Conservation (phyloP, 257 asterid species). For the Solanum lycopersicoides region DNA sequence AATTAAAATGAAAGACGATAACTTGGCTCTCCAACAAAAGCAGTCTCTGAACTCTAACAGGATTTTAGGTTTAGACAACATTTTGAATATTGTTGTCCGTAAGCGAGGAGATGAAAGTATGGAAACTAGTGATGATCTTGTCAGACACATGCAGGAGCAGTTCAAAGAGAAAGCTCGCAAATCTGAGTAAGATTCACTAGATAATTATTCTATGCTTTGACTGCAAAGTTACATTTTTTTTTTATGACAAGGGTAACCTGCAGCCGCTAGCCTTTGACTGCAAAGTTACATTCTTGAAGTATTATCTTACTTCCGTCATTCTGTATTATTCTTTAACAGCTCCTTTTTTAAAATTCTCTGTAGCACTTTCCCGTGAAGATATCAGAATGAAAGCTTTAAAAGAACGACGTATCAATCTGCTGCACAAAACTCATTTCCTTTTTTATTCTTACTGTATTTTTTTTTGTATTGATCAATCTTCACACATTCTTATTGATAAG, state of each 20-base stretch:
- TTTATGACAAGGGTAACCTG: too few relatives aligned
- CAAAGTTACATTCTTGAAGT: background rate
- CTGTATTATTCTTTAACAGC: background rate
- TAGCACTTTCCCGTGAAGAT: background rate
- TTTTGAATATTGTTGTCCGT: constrained; percentile 83
- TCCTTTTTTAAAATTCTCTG: background rate
- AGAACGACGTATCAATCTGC: background rate
- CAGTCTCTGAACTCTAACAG: constrained; percentile 78
- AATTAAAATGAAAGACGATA: constrained; percentile 97
- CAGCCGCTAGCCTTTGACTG: background rate
- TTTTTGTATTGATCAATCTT: background rate
- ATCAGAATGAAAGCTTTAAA: background rate
- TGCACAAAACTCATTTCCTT: background rate
- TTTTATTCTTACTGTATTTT: background rate
- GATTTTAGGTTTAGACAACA: constrained; percentile 76
- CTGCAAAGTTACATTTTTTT: background rate
- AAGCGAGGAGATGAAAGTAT: constrained; percentile 74
- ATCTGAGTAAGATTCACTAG: constrained; percentile 70
- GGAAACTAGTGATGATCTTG: constrained; percentile 89
- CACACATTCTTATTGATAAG: background rate
- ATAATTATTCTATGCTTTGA: constrained; percentile 4
- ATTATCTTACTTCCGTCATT: background rate
- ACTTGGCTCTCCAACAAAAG: constrained; percentile 73
- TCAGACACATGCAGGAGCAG: constrained; percentile 98
- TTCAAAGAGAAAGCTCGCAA: constrained; percentile 99